phyloP scores from a whole-genome alignment of 331 rosid genomes.

The Pyracantha coccinea region DNA sequence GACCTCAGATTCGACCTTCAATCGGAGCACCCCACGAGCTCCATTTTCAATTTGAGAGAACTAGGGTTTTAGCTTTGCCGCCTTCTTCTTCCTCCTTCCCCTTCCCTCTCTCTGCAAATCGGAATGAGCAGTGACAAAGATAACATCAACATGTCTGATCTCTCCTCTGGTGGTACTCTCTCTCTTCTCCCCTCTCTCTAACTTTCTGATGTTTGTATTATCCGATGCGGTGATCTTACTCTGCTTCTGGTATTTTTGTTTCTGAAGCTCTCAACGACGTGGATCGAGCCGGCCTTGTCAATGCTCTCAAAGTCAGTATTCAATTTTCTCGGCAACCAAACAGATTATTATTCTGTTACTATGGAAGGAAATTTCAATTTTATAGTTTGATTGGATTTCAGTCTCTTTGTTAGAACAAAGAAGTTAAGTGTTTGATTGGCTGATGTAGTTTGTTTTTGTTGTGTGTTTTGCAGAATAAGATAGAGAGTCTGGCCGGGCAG shows the following conservation, averaged over 20 bases:
- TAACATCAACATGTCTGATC: constrained; percentile 46
- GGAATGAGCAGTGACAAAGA: constrained; percentile 51
- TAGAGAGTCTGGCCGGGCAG: constrained; percentile 65
- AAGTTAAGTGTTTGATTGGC: not conserved
- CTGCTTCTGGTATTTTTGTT: too few species aligned
- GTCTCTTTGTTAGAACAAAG: not conserved
- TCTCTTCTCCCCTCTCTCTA: too few species aligned
- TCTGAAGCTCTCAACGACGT: constrained; percentile 42
- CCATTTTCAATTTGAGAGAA: too few species aligned
- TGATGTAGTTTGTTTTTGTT: not conserved
- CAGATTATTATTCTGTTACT: not conserved
- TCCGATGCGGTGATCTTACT: too few species aligned
- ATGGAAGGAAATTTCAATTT: not conserved
- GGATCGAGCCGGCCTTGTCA: constrained; percentile 50
- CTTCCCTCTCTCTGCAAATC: not conserved
- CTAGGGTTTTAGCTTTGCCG: constrained; percentile 50
- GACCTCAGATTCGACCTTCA: too few species aligned
- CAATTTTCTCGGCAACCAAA: not conserved
- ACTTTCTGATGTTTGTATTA: not conserved
- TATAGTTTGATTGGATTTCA: not conserved
- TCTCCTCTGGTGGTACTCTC: constrained; percentile 36
- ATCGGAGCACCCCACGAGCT: too few species aligned
- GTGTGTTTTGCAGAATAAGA: constrained; percentile 47
- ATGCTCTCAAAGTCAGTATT: constrained; percentile 53
- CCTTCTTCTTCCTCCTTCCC: not conserved